Evolutionary conservation across 306 rosid species (phyloP).

Genomic region (Vigna mungo): DNA sequence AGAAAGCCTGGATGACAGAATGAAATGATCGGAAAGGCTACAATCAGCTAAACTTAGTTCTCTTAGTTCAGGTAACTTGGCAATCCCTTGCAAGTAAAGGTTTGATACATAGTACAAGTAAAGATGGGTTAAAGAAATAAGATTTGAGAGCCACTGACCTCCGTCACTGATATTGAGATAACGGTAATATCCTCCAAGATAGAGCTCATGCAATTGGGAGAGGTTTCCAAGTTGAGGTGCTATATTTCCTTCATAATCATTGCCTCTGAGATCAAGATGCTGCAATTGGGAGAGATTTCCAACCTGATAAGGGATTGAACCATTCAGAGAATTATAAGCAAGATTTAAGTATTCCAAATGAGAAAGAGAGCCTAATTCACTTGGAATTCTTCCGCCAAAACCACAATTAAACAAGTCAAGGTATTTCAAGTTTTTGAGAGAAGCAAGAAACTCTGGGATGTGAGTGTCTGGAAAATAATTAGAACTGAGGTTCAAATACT

Average conservation of each 20-base stretch:
- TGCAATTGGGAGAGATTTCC: not conserved
- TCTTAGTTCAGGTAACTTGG: no score
- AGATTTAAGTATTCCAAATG: slow-evolving; percentile 37
- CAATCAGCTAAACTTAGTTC: not conserved
- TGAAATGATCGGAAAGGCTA: slow-evolving; percentile 12
- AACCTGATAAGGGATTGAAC: slow-evolving; percentile 12
- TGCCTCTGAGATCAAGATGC: slow-evolving; percentile 22
- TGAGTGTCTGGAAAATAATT: no score
- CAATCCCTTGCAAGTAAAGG: no score
- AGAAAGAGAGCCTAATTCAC: not conserved
- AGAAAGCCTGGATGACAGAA: no score
- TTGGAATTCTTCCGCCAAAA: not conserved
- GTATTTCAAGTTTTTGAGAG: not conserved
- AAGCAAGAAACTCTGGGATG: no score
- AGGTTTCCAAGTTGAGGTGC: slow-evolving; percentile 30
- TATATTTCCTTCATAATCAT: no score
- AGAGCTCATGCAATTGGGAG: slow-evolving; percentile 19
- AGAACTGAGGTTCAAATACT: no score
- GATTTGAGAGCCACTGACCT: slow-evolving; percentile 45
- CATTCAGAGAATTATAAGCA: not conserved
- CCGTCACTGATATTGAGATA: not conserved
- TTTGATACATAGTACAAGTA: no score
- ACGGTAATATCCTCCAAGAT: fast-evolving
- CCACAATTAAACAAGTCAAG: not conserved
- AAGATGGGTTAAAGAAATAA: slow-evolving; percentile 28